Conservation (phyloP, 768 basidiomycete genomes). For the Xerocomellus chrysenteron region DNA sequence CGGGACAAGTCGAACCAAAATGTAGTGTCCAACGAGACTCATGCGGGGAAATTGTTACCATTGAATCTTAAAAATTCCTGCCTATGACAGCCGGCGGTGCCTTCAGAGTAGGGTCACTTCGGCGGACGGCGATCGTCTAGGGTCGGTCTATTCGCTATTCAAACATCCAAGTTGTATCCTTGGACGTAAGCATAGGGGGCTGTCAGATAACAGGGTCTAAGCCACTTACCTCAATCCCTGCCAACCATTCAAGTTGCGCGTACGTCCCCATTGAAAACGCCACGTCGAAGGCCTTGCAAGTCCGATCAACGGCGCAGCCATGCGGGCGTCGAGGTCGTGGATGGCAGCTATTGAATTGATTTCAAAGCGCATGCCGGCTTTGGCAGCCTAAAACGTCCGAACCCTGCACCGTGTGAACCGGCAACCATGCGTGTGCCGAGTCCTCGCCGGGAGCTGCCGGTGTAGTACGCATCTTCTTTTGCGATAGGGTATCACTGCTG, state of each 20-base stretch:
- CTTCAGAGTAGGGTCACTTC: constrained; percentile 3
- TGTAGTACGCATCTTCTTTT: not conserved
- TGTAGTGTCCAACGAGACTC: not conserved
- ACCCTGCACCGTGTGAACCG: not conserved
- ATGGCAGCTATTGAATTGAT: not conserved
- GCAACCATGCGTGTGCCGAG: no score
- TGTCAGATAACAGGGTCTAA: constrained; percentile 10
- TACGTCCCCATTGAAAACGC: not conserved
- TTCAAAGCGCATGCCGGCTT: no score
- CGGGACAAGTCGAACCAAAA: not conserved
- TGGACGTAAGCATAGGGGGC: not conserved
- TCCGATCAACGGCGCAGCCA: constrained; percentile 1
- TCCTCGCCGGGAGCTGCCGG: no score
- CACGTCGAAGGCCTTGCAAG: not conserved
- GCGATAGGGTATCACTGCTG: not conserved
- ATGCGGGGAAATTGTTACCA: not conserved
- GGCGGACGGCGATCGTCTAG: constrained; percentile 6
- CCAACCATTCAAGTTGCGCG: not conserved
- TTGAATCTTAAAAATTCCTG: not conserved
- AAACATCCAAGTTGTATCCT: not conserved
- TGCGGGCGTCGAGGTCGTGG: not conserved
- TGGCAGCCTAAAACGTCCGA: not conserved
- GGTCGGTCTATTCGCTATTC: not conserved
- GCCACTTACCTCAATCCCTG: constrained; percentile 8
- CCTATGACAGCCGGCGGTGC: not conserved